Evolutionary conservation across 1,139 yeast species (phyloP).

Genomic region (Candida anutae): DNA sequence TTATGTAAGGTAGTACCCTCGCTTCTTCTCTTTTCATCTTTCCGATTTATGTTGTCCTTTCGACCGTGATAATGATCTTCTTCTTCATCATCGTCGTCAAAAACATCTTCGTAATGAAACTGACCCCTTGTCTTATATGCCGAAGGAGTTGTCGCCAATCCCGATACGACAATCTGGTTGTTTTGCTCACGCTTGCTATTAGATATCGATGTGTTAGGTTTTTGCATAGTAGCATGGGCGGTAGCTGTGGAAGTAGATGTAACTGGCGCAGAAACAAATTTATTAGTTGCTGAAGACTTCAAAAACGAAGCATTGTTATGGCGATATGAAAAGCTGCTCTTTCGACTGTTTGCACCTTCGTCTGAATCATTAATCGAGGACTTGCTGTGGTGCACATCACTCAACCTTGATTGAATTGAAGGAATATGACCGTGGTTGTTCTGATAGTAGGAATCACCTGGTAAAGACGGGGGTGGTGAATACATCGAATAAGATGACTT

Average conservation of each 20-base stretch:
- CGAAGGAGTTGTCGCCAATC: constrained; percentile 34
- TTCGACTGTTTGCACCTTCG: not conserved
- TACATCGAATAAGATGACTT: constrained; percentile 28
- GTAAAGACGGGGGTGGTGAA: constrained; percentile 25
- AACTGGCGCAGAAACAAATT: constrained; percentile 14
- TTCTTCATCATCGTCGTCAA: constrained; percentile 48
- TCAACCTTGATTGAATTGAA: constrained; percentile 36
- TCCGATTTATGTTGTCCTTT: constrained; percentile 2
- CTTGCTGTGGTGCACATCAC: constrained; percentile 8
- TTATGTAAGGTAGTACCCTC: not conserved
- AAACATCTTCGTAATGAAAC: constrained; percentile 41
- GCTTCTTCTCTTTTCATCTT: not conserved
- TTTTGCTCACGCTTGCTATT: constrained; percentile 2
- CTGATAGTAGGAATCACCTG: constrained; percentile 29
- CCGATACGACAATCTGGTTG: constrained; percentile 13
- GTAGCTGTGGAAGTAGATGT: constrained; percentile 15
- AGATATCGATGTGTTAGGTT: constrained; percentile 2
- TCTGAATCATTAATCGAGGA: not conserved
- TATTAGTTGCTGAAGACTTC: constrained; percentile 9
- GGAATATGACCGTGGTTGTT: constrained; percentile 23
- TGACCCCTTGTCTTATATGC: constrained; percentile 13
- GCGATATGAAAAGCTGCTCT: constrained; percentile 6
- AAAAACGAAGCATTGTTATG: constrained; percentile 11
- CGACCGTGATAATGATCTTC: constrained; percentile 9
- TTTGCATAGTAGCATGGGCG: constrained; percentile 15